Conservation (phyloP, 768 basidiomycete genomes). For the Leccinum boreale region DNA sequence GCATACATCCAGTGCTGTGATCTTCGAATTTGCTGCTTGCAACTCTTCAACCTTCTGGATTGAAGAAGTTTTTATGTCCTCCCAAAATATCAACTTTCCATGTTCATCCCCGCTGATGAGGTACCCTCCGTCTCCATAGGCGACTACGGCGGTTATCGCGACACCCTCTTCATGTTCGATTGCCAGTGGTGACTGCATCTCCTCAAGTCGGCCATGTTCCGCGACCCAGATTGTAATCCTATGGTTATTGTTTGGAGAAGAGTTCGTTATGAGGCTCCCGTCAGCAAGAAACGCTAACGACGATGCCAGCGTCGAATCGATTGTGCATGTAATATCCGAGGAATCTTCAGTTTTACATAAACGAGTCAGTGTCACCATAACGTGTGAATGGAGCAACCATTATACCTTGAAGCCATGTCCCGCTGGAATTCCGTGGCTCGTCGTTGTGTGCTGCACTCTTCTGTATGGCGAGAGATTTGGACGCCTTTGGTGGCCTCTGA, state of each 20-base stretch:
- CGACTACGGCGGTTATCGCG: background rate
- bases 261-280: background rate
- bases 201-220: background rate
- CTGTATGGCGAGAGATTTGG: no score
- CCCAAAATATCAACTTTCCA: background rate
- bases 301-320: background rate
- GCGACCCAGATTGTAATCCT: background rate
- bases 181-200: background rate
- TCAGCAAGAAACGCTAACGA: background rate
- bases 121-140: background rate
- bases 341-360: background rate
- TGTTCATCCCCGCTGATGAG: background rate
- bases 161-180: no score
- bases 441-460: no score
- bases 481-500: no score
- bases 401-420: background rate
- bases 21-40: background rate
- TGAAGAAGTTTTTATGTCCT: background rate
- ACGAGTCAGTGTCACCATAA: background rate
- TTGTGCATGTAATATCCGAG: background rate
- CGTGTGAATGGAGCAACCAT: background rate
- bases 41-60: background rate
- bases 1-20: background rate
- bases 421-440: background rate
- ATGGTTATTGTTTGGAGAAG: background rate